Evolutionary conservation across 371 early-diverging fungal species (phyloP).

Genomic region (Apophysomyces sp.): DNA sequence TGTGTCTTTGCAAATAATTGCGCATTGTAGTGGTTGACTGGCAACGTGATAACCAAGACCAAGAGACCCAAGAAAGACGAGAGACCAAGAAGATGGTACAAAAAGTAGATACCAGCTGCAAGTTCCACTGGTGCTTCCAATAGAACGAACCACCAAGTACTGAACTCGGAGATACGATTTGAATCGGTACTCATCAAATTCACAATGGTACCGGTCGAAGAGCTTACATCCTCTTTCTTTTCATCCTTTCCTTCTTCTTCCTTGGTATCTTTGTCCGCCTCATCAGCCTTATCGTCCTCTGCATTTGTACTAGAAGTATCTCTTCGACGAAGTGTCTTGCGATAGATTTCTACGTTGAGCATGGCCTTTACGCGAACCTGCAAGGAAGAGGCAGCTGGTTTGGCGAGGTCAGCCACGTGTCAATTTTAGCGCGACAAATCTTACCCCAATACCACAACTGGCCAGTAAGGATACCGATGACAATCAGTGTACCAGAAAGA

Average conservation of each 20-base stretch:
- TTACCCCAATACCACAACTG: conserved; percentile 56
- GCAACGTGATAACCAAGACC: conserved; percentile 53
- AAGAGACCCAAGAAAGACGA: conserved; percentile 67
- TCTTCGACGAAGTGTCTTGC: conserved; percentile 54
- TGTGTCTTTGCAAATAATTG: conserved; percentile 52
- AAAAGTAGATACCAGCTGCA: conserved; percentile 56
- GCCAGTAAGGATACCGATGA: conserved; percentile 37
- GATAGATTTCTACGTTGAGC: conserved; percentile 58
- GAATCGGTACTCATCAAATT: conserved; percentile 89
- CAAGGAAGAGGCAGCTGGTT: conserved; percentile 6
- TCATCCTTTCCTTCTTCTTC: conserved; percentile 14
- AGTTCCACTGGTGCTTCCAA: conserved; percentile 61
- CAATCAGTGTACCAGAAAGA: conserved; percentile 37
- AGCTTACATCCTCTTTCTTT: conserved; percentile 29
- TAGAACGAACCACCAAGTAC: conserved; percentile 53
- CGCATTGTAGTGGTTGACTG: conserved; percentile 55
- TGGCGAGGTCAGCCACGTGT: background rate
- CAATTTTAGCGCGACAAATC: background rate
- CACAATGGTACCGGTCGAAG: conserved; percentile 71
- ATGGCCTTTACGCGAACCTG: conserved; percentile 51
- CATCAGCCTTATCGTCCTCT: conserved; percentile 8
- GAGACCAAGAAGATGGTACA: conserved; percentile 65
- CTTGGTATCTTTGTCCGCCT: background rate
- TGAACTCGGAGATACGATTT: conserved; percentile 60
- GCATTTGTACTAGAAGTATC: conserved; percentile 35